A percentile compares a stretch with the other conserved stretches of the same genome.
phyloP scores from a whole-genome alignment of 352 stramenopile genomes.

The Phytophthora citrophthora region DNA sequence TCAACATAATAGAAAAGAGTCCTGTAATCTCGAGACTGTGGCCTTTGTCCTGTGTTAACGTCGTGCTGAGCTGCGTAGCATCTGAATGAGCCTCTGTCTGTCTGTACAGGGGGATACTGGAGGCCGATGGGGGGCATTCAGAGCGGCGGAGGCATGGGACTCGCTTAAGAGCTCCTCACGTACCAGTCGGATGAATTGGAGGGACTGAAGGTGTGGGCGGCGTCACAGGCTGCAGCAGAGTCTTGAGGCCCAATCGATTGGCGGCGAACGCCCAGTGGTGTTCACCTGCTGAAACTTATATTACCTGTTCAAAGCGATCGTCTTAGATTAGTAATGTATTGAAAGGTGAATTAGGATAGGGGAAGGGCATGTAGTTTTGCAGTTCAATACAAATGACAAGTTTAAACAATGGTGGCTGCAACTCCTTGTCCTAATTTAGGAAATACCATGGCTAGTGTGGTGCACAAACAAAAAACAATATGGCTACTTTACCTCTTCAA shows the following conservation, averaged over 20 bases:
- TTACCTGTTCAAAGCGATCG: conserved; percentile 22
- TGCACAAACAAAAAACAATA: conserved; percentile 1
- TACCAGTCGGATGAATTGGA: conserved; percentile 90
- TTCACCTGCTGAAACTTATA: conserved; percentile 36
- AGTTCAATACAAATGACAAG: conserved; percentile 39
- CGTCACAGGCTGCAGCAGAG: conserved; percentile 30
- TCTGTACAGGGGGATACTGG: conserved; percentile 1
- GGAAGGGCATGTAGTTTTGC: conserved; percentile 16
- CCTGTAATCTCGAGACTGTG: too few species aligned
- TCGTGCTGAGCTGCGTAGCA: conserved; percentile 18
- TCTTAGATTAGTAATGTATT: conserved; percentile 5
- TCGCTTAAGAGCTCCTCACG: conserved; percentile 31
- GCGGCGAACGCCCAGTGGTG: conserved; percentile 53
- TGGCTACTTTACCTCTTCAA: conserved; percentile 16
- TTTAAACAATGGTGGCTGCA: conserved; percentile 10
- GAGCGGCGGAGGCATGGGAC: conserved; percentile 10
- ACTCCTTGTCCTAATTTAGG: conserved; percentile 9
- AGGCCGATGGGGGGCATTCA: not conserved
- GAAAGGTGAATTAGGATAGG: conserved; percentile 16
- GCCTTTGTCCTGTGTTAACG: conserved; percentile 1
- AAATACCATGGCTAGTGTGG: not conserved
- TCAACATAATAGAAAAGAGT: not conserved
- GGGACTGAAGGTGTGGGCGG: conserved; percentile 79
- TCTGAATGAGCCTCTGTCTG: not conserved
- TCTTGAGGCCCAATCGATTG: conserved; percentile 77